These are phyloP conservation scores for Colletotrichum costaricense DNA, from an alignment of 2,329 filamentous ascomycete genomes.

Conservation along the genomic window DNA sequence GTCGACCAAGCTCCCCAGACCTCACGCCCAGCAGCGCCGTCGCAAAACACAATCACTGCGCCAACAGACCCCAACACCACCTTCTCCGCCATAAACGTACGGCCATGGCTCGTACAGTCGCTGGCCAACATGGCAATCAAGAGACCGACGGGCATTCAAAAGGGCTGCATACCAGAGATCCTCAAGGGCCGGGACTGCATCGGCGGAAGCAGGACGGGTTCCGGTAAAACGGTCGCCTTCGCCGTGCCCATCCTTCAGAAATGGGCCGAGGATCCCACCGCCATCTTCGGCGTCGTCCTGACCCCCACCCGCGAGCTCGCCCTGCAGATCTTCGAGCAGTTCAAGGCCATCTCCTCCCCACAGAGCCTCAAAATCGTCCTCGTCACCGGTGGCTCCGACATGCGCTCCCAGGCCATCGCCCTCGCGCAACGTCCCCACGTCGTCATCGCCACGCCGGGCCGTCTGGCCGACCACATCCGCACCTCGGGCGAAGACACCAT, in stretches of 20 bases:
- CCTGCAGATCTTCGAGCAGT: conserved; percentile 95
- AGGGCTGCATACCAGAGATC: conserved; percentile 92
- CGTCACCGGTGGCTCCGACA: conserved; percentile 93
- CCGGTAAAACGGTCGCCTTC: conserved; percentile 97
- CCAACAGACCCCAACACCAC: conserved; percentile 68
- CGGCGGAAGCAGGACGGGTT: conserved; percentile 93
- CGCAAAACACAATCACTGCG: conserved; percentile 54
- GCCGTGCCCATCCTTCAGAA: conserved; percentile 93
- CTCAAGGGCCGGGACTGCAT: conserved; percentile 93
- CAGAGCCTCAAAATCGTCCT: conserved; percentile 89
- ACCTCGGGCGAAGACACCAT: conserved; percentile 93
- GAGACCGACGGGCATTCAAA: conserved; percentile 91
- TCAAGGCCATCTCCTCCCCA: conserved; percentile 90
- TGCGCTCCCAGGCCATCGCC: conserved; percentile 89
- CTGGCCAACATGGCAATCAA: conserved; percentile 83
- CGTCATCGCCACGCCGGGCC: conserved; percentile 93
- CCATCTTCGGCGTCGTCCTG: conserved; percentile 89
- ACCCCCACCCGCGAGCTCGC: conserved; percentile 94
- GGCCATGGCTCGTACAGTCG: conserved; percentile 89
- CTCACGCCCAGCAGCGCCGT: conserved; percentile 35
- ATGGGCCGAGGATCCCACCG: conserved; percentile 92
- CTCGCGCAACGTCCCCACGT: conserved; percentile 87
- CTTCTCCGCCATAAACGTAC: conserved; percentile 79
- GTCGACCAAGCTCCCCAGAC: conserved; percentile 34
- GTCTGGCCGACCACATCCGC: conserved; percentile 92